Evolutionary conservation across 305 asterid genomes (phyloP), one percentile per base, ranked within the genome.

Genomic region (Plantago coronopus): DNA sequence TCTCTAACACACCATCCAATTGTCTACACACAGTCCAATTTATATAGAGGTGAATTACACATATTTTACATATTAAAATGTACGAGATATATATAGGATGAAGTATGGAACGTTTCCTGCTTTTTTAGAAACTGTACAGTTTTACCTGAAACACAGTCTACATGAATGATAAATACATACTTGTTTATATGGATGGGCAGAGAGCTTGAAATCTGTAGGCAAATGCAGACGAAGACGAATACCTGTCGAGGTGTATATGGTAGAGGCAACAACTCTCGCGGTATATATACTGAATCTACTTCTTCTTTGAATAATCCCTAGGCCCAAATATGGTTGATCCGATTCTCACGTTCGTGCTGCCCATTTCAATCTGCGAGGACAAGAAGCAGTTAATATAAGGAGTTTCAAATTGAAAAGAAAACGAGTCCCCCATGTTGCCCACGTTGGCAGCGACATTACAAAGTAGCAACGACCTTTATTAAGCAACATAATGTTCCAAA

Each of bases 301-400:
- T 76, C 69, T 76, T 81, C 78, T 81, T 82, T 11, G 97, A 80
- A 61, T 89, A 89, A 59, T 83, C 83, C 60, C 97, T 74, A 5
- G 95, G 91, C 55, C 97, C 97, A 54, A 89, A 89, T 75, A 89
- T 89, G 57, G 95, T 89, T 44, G 95, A 81, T 74, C 97, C 97
- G 17, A 89, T 74, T 74, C 97, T 78, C 69, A 87, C 94, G 49
- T 74, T 86, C 42, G 95, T 89, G 65, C 95, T 89, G 40, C 97
- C 97, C 95, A 84, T 76, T 72, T 79, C 90, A 61, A 89, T 87
- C 94, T 89, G 88, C 85, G 81, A 48, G 27, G 27, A 68, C n/a
- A 57, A 34, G 44, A 42, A 56, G 25, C 55, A 67, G 63, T 68
- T 34, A 48, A 18, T 47, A n/a, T n/a, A n/a, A n/a, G n/a, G n/a